phyloP scores from a whole-genome alignment of 1,284 basidiomycete genomes.

The Austroboletus rostrupii region DNA sequence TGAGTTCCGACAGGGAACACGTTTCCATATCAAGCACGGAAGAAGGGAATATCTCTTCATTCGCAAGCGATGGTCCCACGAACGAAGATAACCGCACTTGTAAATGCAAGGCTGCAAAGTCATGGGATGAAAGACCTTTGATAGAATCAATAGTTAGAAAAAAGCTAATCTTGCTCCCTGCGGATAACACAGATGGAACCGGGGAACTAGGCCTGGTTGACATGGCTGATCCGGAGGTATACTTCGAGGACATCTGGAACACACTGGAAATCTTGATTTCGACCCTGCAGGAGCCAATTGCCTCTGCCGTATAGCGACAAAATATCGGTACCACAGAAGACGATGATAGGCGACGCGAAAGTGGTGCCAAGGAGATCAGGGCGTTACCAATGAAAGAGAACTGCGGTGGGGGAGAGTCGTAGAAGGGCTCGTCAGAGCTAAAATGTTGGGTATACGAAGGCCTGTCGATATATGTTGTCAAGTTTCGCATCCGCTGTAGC shows the following conservation, averaged over 20 bases:
- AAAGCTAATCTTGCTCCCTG: slow-evolving; percentile 79
- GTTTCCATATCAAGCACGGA: slow-evolving; percentile 68
- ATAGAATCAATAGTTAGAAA: slow-evolving; percentile 81
- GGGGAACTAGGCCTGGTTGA: slow-evolving; percentile 71
- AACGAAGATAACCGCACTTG: slow-evolving; percentile 83
- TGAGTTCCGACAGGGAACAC: slow-evolving; percentile 72
- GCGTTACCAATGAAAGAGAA: slow-evolving; percentile 92
- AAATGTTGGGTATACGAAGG: slow-evolving; percentile 93
- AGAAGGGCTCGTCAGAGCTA: slow-evolving; percentile 90
- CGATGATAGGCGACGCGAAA: slow-evolving; percentile 77
- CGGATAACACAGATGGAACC: slow-evolving; percentile 54
- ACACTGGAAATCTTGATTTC: slow-evolving; percentile 78
- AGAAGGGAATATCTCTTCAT: slow-evolving; percentile 84
- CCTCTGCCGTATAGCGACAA: slow-evolving; percentile 88
- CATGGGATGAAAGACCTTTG: slow-evolving; percentile 82
- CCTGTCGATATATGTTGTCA: slow-evolving; percentile 88
- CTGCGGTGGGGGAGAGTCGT: slow-evolving; percentile 77
- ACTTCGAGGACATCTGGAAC: slow-evolving; percentile 51
- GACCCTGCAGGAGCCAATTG: slow-evolving; percentile 87
- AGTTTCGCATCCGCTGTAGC: slow-evolving; percentile 89
- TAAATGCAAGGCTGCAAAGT: slow-evolving; percentile 80
- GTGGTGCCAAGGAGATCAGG: slow-evolving; percentile 76
- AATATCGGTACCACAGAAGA: slow-evolving; percentile 79
- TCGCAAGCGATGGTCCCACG: slow-evolving; percentile 61
- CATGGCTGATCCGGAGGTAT: slow-evolving; percentile 55